Evolutionary conservation across 148 eudicot genomes (phyloP), one percentile per base, ranked within the genome.

Genomic region (Dianthus caryophyllus): DNA sequence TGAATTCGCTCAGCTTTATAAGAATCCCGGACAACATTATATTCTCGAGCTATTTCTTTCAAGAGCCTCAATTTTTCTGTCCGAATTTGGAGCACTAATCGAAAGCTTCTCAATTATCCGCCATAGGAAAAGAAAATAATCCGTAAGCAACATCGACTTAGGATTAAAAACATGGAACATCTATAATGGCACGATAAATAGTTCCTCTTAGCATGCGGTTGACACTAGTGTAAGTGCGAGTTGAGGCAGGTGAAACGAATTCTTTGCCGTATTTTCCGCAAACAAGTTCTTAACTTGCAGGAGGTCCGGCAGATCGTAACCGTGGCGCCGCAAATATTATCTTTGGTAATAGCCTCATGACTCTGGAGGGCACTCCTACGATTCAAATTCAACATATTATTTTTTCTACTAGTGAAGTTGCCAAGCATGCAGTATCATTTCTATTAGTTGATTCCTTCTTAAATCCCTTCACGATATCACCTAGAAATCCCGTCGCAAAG

Each of bases 101-200:
- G 93, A 84, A 39, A 94, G 96, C 74, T 94, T 94, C 81, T 94
- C 99, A 72, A 94, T 78, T 68, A 94, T 84, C 99, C 88, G 87
- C 53, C 29, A 66, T 27, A 39, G 60, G 63, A 36, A 49, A 39
- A 17, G 13, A 20, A 66, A 66, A 61, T 1, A 47, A 67, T 21
- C 18, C 65, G 53, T 27, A 9, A 29, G 38, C 48, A 26, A 53
- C 63, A 2, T 36, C 24, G 64, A 55, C 27, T 24, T 6, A 16
- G 53, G 48, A 48, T 26, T 41, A 41, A 33, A n/a, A 49, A 27
- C 26, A 9, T 18, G 9, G 27, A 11, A 22, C 41, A 8, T 38
- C 62, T 27, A 33, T n/a, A 16, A 65, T 47, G 15, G 29, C 13
- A 71, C 6, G 43, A 61, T 29, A 58, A 64, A 27, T 24, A 52